These are phyloP conservation scores for Arachnomyces sp. DNA, from an alignment of 2,329 filamentous ascomycete genomes.

Conservation along the genomic window DNA sequence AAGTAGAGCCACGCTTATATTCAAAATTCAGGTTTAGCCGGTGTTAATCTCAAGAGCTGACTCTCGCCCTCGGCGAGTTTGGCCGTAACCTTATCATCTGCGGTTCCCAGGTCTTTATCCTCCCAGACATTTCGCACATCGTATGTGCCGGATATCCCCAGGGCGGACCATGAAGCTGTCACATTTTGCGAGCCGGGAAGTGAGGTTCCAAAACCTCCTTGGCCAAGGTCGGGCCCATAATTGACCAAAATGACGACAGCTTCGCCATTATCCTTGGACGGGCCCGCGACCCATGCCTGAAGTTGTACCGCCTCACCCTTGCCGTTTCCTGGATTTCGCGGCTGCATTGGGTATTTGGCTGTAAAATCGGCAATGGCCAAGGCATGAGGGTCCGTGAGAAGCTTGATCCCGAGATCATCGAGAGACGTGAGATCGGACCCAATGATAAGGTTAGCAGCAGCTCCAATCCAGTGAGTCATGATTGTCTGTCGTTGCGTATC, in stretches of 20 bases:
- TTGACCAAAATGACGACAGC: conserved; percentile 20
- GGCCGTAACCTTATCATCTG: background rate
- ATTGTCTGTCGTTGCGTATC: conserved; percentile 19
- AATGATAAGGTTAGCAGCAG: conserved; percentile 21
- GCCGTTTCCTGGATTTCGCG: conserved; percentile 16
- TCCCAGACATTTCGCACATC: conserved; percentile 1
- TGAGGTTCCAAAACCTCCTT: conserved; percentile 17
- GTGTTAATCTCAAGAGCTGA: background rate
- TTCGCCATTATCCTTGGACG: conserved; percentile 7
- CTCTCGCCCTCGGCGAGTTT: background rate
- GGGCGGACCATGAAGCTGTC: conserved; percentile 14
- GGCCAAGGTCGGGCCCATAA: conserved; percentile 18
- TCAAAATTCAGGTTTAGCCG: no score
- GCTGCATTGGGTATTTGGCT: conserved; percentile 19
- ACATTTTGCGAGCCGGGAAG: conserved; percentile 15
- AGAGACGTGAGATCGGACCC: conserved; percentile 20
- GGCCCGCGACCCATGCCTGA: conserved; percentile 23
- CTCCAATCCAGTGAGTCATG: conserved; percentile 25
- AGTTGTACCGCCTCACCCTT: conserved; percentile 15
- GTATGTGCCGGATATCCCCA: conserved; percentile 12
- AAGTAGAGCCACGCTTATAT: no score
- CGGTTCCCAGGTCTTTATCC: background rate
- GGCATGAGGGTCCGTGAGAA: conserved; percentile 14
- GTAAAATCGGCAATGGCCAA: conserved; percentile 16
- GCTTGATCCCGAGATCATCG: conserved; percentile 16